Evolutionary conservation across 2,329 filamentous ascomycete species (phyloP), one percentile per base, ranked within the genome.

Genomic region (Colletotrichum aenigma): DNA sequence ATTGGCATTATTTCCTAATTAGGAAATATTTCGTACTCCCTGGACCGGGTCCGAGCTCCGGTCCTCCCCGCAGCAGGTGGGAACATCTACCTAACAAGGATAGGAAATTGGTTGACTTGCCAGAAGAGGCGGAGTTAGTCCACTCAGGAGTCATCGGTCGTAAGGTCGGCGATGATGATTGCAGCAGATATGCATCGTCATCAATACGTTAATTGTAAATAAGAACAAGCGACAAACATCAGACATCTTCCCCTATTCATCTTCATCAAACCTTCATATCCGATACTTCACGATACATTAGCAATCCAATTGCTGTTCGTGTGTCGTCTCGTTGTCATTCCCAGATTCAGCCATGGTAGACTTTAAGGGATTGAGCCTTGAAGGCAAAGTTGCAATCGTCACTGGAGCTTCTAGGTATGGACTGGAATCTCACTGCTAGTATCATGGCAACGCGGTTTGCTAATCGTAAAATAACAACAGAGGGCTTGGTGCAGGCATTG

Each of bases 401-500:
- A 71, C 61, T 5, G 70, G 70, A 4, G 60, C 70, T 16, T 71
- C 61, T 76, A 73, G 26, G 80, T 80, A 69, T 78, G 56, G 4
- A 15, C 16, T 13, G 18, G 16, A 18, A 2, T 43, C 18, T 36
- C 18, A 4, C 12, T 26, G 21, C 24, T 7, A 28, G 32, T 48
- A n/a, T 28, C 24, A 18, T 7, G 7, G 4, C 16, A 10, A 7
- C 12, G n/a, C 21, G 26, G 15, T 28, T 30, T 30, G 61, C 61
- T 64, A 38, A 43, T 61, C 7, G 62, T 13, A 13, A 1, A 70
- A 75, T 13, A 73, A 78, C 16, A 74, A 34, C 21, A 67, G 70
- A 26, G 70, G 70, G 34, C 92, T 91, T 77, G 92, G 91, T 65
- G 91, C 90, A 79, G 88, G 90, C n/a, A 92, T 93, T 68, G 92